A percentile compares a stretch with the other conserved stretches of the same genome.
Conservation (phyloP, 371 early-diverging fungal species). For the Mucor plumbeus region DNA sequence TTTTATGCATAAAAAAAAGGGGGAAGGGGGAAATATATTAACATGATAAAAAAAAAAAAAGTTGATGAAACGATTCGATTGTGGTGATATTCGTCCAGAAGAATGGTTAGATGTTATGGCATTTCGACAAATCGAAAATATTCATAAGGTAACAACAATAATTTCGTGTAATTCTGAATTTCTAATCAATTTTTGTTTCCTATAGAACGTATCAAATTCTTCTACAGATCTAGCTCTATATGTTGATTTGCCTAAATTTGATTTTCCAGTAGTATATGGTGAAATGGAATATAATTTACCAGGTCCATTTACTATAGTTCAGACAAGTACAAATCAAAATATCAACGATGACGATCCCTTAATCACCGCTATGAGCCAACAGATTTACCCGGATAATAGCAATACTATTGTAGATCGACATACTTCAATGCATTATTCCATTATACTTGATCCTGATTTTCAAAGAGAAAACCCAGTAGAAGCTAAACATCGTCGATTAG, state of each 20-base stretch:
- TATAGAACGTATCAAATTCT: slow-evolving; percentile 56
- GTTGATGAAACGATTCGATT: slow-evolving; percentile 83
- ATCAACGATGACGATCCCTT: slow-evolving; percentile 28
- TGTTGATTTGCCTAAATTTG: slow-evolving; percentile 91
- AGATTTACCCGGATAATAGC: slow-evolving; percentile 21
- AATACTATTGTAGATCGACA: not conserved
- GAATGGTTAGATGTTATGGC: slow-evolving; percentile 94
- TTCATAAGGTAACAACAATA: slow-evolving; percentile 62
- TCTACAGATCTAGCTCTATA: slow-evolving; percentile 74
- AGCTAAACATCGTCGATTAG: slow-evolving; percentile 93
- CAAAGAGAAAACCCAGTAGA: slow-evolving; percentile 90
- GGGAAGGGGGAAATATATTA: not conserved
- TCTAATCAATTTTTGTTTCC: not conserved
- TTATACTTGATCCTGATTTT: slow-evolving; percentile 75
- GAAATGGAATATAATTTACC: slow-evolving; percentile 65
- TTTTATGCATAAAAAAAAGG: not conserved
- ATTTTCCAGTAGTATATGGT: slow-evolving; percentile 90
- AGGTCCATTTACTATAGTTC: slow-evolving; percentile 20
- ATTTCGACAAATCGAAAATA: slow-evolving; percentile 81
- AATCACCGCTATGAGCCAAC: slow-evolving; percentile 42
- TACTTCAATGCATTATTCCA: slow-evolving; percentile 32
- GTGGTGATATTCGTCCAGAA: slow-evolving; percentile 80
- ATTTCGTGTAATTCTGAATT: not conserved
- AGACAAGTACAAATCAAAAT: slow-evolving; percentile 2
- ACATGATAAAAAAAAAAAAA: not conserved